Evolutionary conservation across 1,284 basidiomycete genomes (phyloP).

Genomic region (Xanthoconium separans): DNA sequence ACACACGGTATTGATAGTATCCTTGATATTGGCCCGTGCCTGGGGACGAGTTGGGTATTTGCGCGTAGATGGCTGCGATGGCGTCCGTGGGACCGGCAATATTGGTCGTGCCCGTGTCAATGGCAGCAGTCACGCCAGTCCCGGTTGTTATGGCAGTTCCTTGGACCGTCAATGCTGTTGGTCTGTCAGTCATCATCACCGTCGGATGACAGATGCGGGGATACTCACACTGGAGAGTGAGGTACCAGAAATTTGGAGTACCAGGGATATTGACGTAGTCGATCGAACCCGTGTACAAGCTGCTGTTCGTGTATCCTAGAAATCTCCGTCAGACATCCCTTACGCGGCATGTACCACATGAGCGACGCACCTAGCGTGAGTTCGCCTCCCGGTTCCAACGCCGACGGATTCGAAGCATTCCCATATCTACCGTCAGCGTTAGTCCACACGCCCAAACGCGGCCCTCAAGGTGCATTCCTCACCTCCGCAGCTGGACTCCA

Average conservation of each 20-base stretch:
- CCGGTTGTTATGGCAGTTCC: conserved; percentile 26
- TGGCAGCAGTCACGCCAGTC: conserved; percentile 29
- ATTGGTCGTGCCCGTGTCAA: conserved; percentile 46
- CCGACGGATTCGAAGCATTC: conserved; percentile 20
- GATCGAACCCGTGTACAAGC: conserved; percentile 39
- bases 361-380: conserved; percentile 25
- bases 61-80: conserved; percentile 37
- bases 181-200: neutral
- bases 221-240: conserved; percentile 27
- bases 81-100: conserved; percentile 35
- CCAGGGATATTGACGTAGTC: conserved; percentile 35
- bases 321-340: conserved; percentile 11
- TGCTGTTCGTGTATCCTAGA: conserved; percentile 41
- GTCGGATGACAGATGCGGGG: neutral
- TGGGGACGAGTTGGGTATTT: conserved; percentile 35
- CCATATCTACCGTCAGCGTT: conserved; percentile 19
- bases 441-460: neutral
- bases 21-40: conserved; percentile 28
- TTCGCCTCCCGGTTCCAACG: conserved; percentile 32
- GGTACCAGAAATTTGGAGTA: conserved; percentile 28
- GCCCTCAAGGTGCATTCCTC: neutral
- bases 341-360: neutral
- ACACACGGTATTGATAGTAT: conserved; percentile 34
- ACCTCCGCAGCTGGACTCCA: conserved; percentile 38
- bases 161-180: conserved; percentile 32